Evolutionary conservation across 2,329 filamentous ascomycete genomes (phyloP).

Genomic region (Plectosphaerella cucumerina): DNA sequence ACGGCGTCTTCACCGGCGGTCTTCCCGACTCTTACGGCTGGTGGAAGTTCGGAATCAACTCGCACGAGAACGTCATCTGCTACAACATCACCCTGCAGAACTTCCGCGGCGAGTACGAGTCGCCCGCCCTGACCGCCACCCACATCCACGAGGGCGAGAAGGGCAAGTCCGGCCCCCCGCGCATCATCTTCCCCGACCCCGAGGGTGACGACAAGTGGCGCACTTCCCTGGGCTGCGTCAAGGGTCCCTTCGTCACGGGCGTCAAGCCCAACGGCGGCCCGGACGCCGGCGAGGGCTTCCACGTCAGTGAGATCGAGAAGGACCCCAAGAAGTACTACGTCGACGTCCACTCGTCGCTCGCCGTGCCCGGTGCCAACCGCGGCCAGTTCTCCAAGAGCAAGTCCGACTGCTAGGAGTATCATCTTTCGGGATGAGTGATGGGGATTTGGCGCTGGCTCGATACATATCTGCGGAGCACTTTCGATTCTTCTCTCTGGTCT

Average conservation of each 20-base stretch:
- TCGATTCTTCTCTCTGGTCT: too few relatives aligned
- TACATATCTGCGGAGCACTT: too few relatives aligned
- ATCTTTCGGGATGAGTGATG: too few relatives aligned
- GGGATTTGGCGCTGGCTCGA: too few relatives aligned
- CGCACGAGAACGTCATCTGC: conserved; percentile 35
- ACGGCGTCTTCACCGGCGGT: conserved; percentile 31
- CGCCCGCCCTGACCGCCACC: conserved; percentile 46
- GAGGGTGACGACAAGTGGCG: conserved; percentile 27
- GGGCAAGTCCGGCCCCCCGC: conserved; percentile 43
- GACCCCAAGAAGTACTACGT: conserved; percentile 48
- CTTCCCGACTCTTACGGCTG: conserved; percentile 38
- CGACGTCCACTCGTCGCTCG: conserved; percentile 46
- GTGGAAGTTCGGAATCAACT: conserved; percentile 51
- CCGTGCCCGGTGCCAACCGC: conserved; percentile 45
- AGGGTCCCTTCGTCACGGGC: conserved; percentile 29
- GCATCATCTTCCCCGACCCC: conserved; percentile 47
- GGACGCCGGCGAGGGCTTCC: conserved; percentile 38
- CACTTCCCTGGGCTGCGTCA: conserved; percentile 35
- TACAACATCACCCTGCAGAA: conserved; percentile 46
- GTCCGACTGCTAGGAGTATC: conserved; percentile 4
- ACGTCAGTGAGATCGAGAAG: conserved; percentile 43
- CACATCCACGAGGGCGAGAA: conserved; percentile 48
- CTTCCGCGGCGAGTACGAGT: conserved; percentile 46
- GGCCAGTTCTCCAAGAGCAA: conserved; percentile 35
- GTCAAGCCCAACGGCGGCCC: conserved; percentile 19